phyloP scores from a whole-genome alignment of 345 rosid genomes.

The Noccaea caerulescens region DNA sequence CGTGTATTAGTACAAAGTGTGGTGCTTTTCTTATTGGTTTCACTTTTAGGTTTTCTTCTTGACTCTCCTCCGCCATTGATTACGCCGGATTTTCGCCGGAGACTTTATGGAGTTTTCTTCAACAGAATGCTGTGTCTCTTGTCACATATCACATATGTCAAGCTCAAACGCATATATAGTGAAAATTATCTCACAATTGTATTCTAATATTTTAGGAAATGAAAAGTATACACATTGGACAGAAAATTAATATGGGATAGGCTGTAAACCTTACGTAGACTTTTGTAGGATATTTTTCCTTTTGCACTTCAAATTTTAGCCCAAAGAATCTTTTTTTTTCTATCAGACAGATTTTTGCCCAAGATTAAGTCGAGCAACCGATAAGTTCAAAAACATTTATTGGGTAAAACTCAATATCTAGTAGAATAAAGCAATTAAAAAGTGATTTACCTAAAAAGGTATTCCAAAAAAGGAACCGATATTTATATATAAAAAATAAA shows the following conservation, averaged over 20 bases:
- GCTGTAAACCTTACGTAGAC: neutral
- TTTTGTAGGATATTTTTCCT: neutral
- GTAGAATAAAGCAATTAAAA: conserved; percentile 2
- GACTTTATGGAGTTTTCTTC: conserved; percentile 1
- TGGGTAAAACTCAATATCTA: conserved; percentile 15
- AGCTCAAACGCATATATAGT: conserved; percentile 32
- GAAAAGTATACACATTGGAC: neutral
- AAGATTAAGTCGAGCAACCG: neutral
- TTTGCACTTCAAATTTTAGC: neutral
- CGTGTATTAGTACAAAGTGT: conserved; percentile 88
- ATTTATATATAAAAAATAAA: neutral
- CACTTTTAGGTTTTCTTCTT: conserved; percentile 13
- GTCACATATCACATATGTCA: conserved; percentile 21
- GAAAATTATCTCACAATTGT: neutral
- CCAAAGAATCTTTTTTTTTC: neutral
- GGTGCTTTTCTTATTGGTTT: conserved; percentile 26
- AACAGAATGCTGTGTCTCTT: neutral
- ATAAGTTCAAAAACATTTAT: neutral
- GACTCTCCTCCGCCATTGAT: conserved; percentile 52
- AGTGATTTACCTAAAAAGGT: conserved; percentile 14
- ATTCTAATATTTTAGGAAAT: neutral
- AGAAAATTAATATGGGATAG: too few species aligned
- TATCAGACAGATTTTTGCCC: neutral
- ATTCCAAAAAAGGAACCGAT: neutral
- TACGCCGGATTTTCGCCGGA: conserved; percentile 16